A percentile compares a stretch with the other conserved stretches of the same genome.
Evolutionary conservation across 208 protist genomes (phyloP).

Genomic region (Sergeia podlipaevii): DNA sequence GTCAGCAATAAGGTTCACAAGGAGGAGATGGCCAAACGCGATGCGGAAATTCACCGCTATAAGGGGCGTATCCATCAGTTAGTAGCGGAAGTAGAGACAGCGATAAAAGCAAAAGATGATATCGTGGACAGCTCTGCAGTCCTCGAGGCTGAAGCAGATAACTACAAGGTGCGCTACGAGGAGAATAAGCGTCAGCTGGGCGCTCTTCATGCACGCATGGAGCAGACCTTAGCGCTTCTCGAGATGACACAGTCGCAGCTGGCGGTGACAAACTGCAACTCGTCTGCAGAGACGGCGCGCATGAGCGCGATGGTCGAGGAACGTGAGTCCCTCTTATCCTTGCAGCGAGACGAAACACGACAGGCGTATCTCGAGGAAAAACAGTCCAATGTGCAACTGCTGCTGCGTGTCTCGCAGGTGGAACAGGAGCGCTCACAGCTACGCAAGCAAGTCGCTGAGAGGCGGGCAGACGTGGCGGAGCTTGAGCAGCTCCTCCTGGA

Average conservation of each 20-base stretch:
- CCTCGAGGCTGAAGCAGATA: conserved; percentile 14
- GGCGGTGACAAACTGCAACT: conserved; percentile 19
- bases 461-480: conserved; percentile 39
- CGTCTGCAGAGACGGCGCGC: conserved; percentile 19
- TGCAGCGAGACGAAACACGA: conserved; percentile 42
- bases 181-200: conserved; percentile 23
- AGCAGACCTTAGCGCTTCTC: conserved; percentile 33
- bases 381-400: conserved; percentile 66
- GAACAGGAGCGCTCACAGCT: conserved; percentile 44
- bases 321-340: conserved; percentile 14
- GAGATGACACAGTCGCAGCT: conserved; percentile 52
- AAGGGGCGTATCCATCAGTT: too few species aligned
- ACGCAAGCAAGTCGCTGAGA: conserved; percentile 20
- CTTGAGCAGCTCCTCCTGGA: conserved; percentile 70
- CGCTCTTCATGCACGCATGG: conserved; percentile 33
- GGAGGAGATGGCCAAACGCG: too few species aligned
- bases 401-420: conserved; percentile 44
- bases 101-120: too few species aligned
- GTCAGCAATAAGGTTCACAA: too few species aligned
- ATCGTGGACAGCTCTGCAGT: conserved; percentile 12
- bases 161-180: conserved; percentile 36
- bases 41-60: too few species aligned
- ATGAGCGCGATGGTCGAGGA: conserved; percentile 21
- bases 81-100: too few species aligned
- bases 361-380: conserved; percentile 69